Conservation (phyloP, 2,329 filamentous ascomycete genomes). For the Pseudogymnoascus sp. region DNA sequence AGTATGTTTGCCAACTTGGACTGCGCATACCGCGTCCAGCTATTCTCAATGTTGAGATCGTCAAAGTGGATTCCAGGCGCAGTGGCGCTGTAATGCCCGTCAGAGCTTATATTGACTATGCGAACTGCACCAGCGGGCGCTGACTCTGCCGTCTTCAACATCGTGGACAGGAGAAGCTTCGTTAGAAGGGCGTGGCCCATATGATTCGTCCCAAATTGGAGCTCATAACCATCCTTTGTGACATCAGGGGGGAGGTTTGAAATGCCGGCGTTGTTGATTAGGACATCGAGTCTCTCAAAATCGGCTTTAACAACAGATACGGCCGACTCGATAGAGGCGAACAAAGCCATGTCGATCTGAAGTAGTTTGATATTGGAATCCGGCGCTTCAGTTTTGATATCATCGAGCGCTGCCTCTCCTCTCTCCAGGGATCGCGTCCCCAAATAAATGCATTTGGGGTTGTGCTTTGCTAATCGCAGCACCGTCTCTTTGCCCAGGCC, state of each 20-base stretch:
- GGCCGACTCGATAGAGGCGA: not conserved
- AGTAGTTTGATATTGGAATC: slow-evolving; percentile 9
- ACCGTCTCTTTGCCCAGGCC: slow-evolving; percentile 1
- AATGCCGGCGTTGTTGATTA: slow-evolving; percentile 38
- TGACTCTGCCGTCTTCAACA: slow-evolving; percentile 21
- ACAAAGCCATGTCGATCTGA: not conserved
- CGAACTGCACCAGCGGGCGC: not conserved
- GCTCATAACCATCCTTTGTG: slow-evolving; percentile 37
- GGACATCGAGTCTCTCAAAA: slow-evolving; percentile 30
- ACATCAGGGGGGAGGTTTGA: slow-evolving; percentile 1
- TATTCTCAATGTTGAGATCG: not conserved
- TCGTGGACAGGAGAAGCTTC: slow-evolving; percentile 37
- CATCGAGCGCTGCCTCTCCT: slow-evolving; percentile 29
- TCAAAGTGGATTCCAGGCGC: slow-evolving; percentile 14
- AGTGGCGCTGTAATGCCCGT: not conserved
- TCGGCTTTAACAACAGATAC: slow-evolving; percentile 8
- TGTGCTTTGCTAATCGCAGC: not conserved
- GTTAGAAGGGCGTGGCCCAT: slow-evolving; percentile 47
- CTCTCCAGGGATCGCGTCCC: slow-evolving; percentile 33
- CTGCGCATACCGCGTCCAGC: slow-evolving; percentile 17
- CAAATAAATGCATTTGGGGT: slow-evolving; percentile 28
- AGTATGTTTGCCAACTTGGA: slow-evolving; percentile 20
- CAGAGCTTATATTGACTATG: slow-evolving; percentile 1
- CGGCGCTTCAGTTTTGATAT: slow-evolving; percentile 25
- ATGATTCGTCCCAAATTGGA: slow-evolving; percentile 45